These are phyloP conservation scores for Pezicula carpinea DNA, from an alignment of 2,329 filamentous ascomycete genomes.

Conservation along the genomic window DNA sequence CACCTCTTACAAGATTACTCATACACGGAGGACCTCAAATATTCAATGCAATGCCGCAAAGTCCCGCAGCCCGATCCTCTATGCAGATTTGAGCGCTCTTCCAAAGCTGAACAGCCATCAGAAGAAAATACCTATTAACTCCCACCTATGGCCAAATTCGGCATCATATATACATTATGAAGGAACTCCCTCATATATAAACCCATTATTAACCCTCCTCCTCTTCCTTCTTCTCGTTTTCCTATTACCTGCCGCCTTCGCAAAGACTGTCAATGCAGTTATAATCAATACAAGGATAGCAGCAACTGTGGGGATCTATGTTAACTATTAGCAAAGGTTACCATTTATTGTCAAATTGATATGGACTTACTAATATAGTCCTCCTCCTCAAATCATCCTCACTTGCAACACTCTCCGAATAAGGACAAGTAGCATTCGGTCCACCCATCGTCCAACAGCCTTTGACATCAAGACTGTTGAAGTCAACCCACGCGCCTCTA, in stretches of 20 bases:
- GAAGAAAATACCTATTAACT: too few relatives aligned
- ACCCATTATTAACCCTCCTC: conserved; percentile 43
- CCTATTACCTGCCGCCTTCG: conserved; percentile 60
- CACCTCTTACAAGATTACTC: too few relatives aligned
- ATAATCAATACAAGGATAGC: conserved; percentile 58
- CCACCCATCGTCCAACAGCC: conserved; percentile 59
- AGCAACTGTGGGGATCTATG: conserved; percentile 55
- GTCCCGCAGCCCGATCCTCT: too few relatives aligned
- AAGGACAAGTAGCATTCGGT: conserved; percentile 53
- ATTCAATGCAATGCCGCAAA: too few relatives aligned
- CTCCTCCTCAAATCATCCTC: conserved; percentile 36
- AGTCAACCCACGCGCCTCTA: conserved; percentile 49
- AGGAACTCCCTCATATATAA: conserved; percentile 67
- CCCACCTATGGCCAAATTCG: too few relatives aligned
- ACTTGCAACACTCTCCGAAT: conserved; percentile 32
- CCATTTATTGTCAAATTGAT: not conserved
- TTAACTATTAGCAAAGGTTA: not conserved
- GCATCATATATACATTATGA: conserved; percentile 12
- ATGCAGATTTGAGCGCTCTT: too few relatives aligned
- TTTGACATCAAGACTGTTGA: conserved; percentile 52
- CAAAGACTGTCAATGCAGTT: conserved; percentile 55
- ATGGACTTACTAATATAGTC: conserved; percentile 35
- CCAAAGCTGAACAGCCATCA: too few relatives aligned
- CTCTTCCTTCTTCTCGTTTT: conserved; percentile 46
- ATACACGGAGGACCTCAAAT: too few relatives aligned